A percentile compares a stretch with the other conserved stretches of the same genome.
Conservation (phyloP, 225 moss, liverwort and hornwort species). For the Physcomitrellopsis africana region DNA sequence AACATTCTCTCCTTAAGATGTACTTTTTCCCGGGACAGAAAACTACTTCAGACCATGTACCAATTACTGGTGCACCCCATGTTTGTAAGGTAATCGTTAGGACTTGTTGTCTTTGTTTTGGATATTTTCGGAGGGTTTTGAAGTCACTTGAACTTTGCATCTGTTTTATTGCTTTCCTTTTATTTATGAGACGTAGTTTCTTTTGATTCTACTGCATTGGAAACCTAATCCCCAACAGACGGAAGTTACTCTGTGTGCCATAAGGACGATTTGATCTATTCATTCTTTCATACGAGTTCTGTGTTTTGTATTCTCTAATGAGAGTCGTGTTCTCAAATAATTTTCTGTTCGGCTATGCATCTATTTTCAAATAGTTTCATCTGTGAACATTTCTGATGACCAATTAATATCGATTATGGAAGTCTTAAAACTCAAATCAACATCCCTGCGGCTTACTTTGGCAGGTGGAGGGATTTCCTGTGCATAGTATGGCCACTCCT, state of each 20-base stretch:
- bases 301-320: no score
- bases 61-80: conserved; percentile 86
- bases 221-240: no score
- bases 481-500: conserved; percentile 95
- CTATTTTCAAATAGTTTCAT: not conserved
- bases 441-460: conserved; percentile 19
- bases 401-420: not conserved
- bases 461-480: conserved; percentile 91
- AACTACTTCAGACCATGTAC: conserved; percentile 79
- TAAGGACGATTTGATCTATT: no score
- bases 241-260: no score
- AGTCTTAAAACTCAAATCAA: no score
- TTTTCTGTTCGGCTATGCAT: no score
- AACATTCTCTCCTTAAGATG: conserved; percentile 94
- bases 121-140: not conserved
- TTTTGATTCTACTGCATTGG: no score
- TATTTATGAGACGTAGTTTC: no score
- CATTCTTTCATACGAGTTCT: no score
- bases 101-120: not conserved
- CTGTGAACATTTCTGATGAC: conserved; percentile 2
- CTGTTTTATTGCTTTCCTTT: no score
- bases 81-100: conserved; percentile 75
- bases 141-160: no score
- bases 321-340: no score
- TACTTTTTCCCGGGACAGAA: conserved; percentile 98